A percentile compares a stretch with the other conserved stretches of the same genome.
phyloP scores from a whole-genome alignment of 768 basidiomycete species.

The Naganishia onofrii region DNA sequence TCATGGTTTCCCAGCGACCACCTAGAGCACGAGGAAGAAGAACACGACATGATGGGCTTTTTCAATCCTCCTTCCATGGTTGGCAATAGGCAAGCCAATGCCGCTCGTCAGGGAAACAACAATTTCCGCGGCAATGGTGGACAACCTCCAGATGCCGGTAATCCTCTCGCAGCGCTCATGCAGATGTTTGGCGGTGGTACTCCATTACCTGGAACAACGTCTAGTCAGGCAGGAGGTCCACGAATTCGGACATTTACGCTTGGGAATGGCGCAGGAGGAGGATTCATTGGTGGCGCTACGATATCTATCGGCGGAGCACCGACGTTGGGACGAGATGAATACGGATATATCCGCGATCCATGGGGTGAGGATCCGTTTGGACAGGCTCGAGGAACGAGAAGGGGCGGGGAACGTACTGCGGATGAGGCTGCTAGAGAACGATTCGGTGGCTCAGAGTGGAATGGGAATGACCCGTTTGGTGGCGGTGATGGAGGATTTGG shows the following conservation, averaged over 20 bases:
- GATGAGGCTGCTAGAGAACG: background rate
- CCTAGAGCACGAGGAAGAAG: conserved; percentile 3
- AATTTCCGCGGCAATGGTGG: background rate
- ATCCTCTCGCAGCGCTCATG: conserved; percentile 6
- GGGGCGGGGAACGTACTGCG: conserved; percentile 1
- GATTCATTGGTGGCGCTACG: conserved; percentile 37
- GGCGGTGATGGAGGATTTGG: conserved; percentile 1
- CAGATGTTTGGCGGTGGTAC: conserved; percentile 13
- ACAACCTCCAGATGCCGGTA: background rate
- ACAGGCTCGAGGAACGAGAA: background rate
- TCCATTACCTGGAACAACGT: background rate
- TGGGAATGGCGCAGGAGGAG: conserved; percentile 41
- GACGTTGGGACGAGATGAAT: conserved; percentile 12
- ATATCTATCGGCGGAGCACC: conserved; percentile 24
- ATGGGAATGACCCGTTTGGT: conserved; percentile 7
- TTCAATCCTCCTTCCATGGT: conserved; percentile 28
- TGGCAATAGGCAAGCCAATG: conserved; percentile 10
- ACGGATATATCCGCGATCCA: conserved; percentile 34
- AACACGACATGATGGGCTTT: conserved; percentile 13
- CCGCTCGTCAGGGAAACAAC: conserved; percentile 1
- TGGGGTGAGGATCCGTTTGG: conserved; percentile 9
- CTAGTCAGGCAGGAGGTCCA: background rate
- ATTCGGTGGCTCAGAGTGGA: background rate
- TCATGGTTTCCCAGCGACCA: conserved; percentile 6
- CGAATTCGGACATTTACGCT: conserved; percentile 37